Evolutionary conservation across 352 stramenopile species (phyloP).

Genomic region (Halophytophthora batemanensis): DNA sequence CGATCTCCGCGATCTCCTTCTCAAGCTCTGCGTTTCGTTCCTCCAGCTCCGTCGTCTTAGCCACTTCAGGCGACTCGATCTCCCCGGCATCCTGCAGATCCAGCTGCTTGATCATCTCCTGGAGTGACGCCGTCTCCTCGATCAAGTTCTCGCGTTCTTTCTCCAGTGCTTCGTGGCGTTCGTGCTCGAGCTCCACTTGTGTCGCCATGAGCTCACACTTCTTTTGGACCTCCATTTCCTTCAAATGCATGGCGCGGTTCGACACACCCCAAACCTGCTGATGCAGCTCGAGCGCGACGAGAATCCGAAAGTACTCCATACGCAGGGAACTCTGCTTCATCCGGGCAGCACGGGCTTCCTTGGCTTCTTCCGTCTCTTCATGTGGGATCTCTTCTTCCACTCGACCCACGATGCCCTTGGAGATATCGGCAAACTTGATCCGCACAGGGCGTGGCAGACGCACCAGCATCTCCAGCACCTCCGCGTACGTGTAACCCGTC

Average conservation of each 20-base stretch:
- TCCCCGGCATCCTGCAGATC: conserved; percentile 47
- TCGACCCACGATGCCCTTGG: conserved; percentile 81
- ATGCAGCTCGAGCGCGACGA: conserved; percentile 75
- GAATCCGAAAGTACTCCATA: conserved; percentile 73
- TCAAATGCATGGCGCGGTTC: conserved; percentile 43
- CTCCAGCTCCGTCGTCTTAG: conserved; percentile 50
- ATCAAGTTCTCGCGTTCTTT: conserved; percentile 61
- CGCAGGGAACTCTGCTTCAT: conserved; percentile 62
- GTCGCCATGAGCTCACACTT: conserved; percentile 53
- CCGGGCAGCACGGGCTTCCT: conserved; percentile 52
- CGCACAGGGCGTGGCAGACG: conserved; percentile 58
- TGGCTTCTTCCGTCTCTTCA: conserved; percentile 73
- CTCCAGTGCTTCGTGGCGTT: conserved; percentile 42
- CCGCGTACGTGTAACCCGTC: conserved; percentile 74
- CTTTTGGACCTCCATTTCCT: conserved; percentile 46
- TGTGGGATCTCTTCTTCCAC: conserved; percentile 53
- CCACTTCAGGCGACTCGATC: conserved; percentile 64
- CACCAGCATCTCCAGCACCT: conserved; percentile 77
- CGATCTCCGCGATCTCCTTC: conserved; percentile 70
- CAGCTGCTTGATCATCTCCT: conserved; percentile 61
- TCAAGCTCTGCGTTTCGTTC: conserved; percentile 52
- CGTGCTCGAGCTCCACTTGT: conserved; percentile 44
- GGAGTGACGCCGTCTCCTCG: conserved; percentile 48
- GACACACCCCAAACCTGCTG: conserved; percentile 72
- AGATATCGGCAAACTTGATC: conserved; percentile 83